phyloP scores from a whole-genome alignment of 345 rosid species.

The Eutrema yunnanense region DNA sequence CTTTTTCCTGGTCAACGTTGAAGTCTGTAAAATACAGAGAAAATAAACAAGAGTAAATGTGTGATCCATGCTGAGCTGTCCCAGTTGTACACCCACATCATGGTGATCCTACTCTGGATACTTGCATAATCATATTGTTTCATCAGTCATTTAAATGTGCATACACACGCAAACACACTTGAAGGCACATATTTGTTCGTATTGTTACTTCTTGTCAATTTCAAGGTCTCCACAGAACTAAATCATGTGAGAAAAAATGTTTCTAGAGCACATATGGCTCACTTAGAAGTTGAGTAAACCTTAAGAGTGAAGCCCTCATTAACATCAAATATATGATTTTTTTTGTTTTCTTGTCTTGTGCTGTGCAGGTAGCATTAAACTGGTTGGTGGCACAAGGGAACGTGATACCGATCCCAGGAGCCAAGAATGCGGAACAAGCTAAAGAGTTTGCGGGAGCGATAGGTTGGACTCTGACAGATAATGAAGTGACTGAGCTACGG shows the following conservation, averaged over 20 bases:
- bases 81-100: not conserved
- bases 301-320: not conserved
- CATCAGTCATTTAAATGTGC: not conserved
- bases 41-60: not conserved
- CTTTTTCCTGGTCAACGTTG: not conserved
- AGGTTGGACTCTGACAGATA: slow-evolving; percentile 67
- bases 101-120: not conserved
- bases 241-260: not conserved
- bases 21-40: not conserved
- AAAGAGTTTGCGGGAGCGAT: slow-evolving; percentile 75
- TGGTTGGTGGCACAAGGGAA: slow-evolving; percentile 92
- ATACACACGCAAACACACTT: not conserved
- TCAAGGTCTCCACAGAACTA: not conserved
- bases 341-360: slow-evolving; percentile 2
- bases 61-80: slow-evolving; percentile 1
- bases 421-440: slow-evolving; percentile 75
- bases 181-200: not conserved
- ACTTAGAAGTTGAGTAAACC: not conserved
- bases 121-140: not conserved
- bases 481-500: slow-evolving; percentile 69
- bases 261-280: not conserved
- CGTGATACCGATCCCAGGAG: slow-evolving; percentile 95
- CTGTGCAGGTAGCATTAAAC: slow-evolving; percentile 66
- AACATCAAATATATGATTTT: not conserved
- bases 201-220: not conserved